Evolutionary conservation across 192 early-diverging fungal species (phyloP).

Genomic region (Lobosporangium transversale): DNA sequence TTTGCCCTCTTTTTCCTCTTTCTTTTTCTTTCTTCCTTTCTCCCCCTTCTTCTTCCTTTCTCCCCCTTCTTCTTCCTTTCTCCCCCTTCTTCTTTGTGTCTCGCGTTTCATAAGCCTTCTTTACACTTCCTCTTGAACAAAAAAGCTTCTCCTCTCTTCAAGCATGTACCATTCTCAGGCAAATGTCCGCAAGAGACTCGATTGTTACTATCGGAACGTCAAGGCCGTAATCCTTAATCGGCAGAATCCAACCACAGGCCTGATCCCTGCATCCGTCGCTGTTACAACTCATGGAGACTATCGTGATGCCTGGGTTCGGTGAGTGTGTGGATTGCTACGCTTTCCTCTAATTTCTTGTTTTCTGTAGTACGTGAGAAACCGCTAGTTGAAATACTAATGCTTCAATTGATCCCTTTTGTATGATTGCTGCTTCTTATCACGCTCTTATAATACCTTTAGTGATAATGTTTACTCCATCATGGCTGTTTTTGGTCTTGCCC

Average conservation of each 20-base stretch:
- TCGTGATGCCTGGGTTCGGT: constrained; percentile 91
- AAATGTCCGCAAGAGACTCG: constrained; percentile 62
- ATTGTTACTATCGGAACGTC: constrained; percentile 81
- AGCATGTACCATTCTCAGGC: constrained; percentile 41
- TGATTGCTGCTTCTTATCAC: too few species aligned
- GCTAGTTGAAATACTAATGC: too few species aligned
- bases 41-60: neutral
- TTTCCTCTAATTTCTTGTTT: too few species aligned
- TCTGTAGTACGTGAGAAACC: too few species aligned
- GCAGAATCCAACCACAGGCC: constrained; percentile 83
- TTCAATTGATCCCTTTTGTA: too few species aligned
- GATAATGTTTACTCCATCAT: constrained; percentile 93
- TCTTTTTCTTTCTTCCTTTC: neutral
- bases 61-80: neutral
- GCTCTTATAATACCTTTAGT: too few species aligned
- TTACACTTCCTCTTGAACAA: too few species aligned
- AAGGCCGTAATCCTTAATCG: constrained; percentile 78
- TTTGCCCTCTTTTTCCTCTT: constrained; percentile 1
- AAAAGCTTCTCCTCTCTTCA: neutral
- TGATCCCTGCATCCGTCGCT: constrained; percentile 89
- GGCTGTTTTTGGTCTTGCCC: constrained; percentile 82
- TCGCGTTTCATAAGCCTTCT: neutral
- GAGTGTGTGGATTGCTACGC: too few species aligned
- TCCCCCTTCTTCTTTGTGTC: neutral
- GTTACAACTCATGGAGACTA: constrained; percentile 90